Evolutionary conservation across 2,329 filamentous ascomycete genomes (phyloP), one percentile per base, ranked within the genome.

Genomic region (Chaetoscypha palmicola): DNA sequence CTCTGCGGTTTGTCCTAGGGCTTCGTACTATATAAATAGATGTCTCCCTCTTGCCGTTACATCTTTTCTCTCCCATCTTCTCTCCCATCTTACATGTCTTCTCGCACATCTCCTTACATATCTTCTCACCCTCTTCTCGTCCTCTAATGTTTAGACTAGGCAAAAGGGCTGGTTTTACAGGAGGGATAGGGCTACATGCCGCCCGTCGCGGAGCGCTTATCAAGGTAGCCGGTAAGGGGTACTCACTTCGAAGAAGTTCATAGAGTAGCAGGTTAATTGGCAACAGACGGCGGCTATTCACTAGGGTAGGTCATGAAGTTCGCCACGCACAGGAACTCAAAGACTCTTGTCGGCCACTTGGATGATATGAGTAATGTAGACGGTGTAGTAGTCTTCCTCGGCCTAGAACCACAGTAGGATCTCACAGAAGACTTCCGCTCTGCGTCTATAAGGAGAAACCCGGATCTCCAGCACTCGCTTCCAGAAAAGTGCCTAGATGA

Each of bases 11-110:
- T 48, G 31, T 37, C n/a, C 41, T 41, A 26, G 43, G 31, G 41
- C 41, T 41, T 33, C 41, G 36, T 48, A 41, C 32, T 48, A 41
- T 44, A 48, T 48, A 44, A 48, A 48, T 44, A 20, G 32, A 41
- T 43, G 32, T 44, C 32, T 48, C 45, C 45, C 41, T 48, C 45
- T 48, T 48, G 32, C 37, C 31, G 41, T 48, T 23, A 41, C 31
- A 33, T 44, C 36, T 44, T 34, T 44, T 41, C 45, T 48, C 45
- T 20, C 36, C 36, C 19, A 44, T 44, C 36, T 44, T 28, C 36
- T 38, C 23, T 10, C 23, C 23, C 17, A 37, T 22, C 34, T 22
- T 14, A 37, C 19, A 37, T n/a, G n/a, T n/a, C 36, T 12, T 26
- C 36, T 23, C 36, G 22, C 17, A 37, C 34, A 20, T 37, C 34